Percentiles rank a stretch among this genome's conserved stretches.
Conservation (phyloP, 202 grass and related monocot species). For the Alloteropsis angusta region DNA sequence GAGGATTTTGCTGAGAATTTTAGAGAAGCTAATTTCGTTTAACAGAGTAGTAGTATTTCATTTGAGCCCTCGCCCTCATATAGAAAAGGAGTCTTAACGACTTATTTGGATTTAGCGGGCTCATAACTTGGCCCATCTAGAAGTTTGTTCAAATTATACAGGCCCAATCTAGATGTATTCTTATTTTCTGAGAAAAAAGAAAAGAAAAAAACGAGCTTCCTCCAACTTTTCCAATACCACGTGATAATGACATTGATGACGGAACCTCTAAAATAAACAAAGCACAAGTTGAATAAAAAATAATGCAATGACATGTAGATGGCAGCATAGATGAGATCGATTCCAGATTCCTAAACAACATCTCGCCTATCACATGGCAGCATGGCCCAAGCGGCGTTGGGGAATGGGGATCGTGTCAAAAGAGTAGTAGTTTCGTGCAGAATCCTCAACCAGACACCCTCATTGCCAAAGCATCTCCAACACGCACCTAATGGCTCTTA, state of each 20-base stretch:
- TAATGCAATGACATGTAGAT: background rate
- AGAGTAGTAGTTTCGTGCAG: conserved; percentile 1
- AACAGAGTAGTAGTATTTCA: too few species aligned
- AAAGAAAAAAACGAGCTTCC: background rate
- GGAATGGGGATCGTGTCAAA: background rate
- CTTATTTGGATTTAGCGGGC: background rate
- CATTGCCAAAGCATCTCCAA: background rate
- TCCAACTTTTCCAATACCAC: background rate
- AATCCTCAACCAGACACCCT: background rate
- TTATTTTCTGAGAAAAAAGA: background rate
- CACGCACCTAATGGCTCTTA: background rate
- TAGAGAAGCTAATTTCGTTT: background rate
- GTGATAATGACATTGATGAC: background rate
- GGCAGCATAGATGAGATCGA: conserved; percentile 10
- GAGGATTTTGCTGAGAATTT: background rate
- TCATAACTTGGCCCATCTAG: background rate
- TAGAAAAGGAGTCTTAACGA: background rate
- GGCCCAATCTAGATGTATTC: background rate
- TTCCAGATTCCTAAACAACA: background rate
- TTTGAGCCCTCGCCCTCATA: background rate
- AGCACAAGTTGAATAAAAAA: conserved; percentile 1
- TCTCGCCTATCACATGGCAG: background rate
- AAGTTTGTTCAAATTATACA: background rate
- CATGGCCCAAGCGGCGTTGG: background rate
- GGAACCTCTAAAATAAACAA: conserved; percentile 12